Percentiles rank a stretch among this genome's conserved stretches.
phyloP scores from a whole-genome alignment of 495 filamentous ascomycete species.

The Aspergillus campestris region DNA sequence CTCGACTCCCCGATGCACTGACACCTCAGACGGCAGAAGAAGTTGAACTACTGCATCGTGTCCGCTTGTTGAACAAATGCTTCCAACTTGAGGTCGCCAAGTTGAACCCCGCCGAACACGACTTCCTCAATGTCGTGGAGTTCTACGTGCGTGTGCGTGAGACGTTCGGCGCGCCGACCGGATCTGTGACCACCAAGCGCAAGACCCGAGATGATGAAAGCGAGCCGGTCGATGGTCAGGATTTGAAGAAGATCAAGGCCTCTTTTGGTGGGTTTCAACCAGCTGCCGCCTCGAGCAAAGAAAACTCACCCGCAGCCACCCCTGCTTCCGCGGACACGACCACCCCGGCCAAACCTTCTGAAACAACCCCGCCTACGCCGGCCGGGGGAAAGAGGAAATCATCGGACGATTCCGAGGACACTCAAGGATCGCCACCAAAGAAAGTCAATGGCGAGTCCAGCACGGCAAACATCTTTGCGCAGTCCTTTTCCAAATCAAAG shows the following conservation, averaged over 20 bases:
- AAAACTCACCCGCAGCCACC: background rate
- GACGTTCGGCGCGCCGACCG: constrained; percentile 25
- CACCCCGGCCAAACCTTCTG: constrained; percentile 8
- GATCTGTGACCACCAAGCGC: constrained; percentile 8
- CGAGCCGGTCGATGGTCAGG: background rate
- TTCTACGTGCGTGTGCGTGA: constrained; percentile 30
- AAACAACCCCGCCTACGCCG: constrained; percentile 3
- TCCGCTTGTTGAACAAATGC: constrained; percentile 23
- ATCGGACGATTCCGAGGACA: constrained; percentile 9
- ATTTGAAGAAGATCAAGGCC: constrained; percentile 13
- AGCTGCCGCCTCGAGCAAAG: background rate
- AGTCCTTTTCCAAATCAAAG: constrained; percentile 31
- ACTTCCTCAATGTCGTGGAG: constrained; percentile 25
- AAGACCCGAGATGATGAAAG: constrained; percentile 10
- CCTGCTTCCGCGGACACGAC: constrained; percentile 2
- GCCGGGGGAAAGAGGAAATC: constrained; percentile 13
- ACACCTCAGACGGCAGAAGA: constrained; percentile 13
- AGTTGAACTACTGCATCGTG: constrained; percentile 14
- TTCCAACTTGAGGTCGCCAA: constrained; percentile 25
- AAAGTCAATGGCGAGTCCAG: constrained; percentile 20
- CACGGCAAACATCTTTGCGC: constrained; percentile 34
- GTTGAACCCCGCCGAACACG: constrained; percentile 18
- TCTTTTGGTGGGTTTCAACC: constrained; percentile 2
- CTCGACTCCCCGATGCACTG: constrained; percentile 8
- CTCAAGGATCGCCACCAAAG: constrained; percentile 9